These are phyloP conservation scores for Mycena amicta DNA, from an alignment of 768 basidiomycete species.

Conservation along the genomic window DNA sequence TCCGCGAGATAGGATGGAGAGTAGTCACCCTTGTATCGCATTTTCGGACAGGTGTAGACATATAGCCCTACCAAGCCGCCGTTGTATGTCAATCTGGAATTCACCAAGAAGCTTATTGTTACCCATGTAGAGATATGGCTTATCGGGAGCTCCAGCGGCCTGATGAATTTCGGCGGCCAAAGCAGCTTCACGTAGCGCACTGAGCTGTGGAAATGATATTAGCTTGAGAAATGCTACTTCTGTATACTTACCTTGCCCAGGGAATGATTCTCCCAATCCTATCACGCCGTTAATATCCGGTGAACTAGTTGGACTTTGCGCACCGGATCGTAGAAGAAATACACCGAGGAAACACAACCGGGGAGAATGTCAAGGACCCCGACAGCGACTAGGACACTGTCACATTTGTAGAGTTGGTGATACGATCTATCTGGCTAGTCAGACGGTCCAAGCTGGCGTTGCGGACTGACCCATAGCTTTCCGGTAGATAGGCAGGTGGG, in stretches of 20 bases:
- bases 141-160: constrained; percentile 62
- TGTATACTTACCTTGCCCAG: constrained; percentile 67
- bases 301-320: neutral
- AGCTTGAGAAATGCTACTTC: neutral
- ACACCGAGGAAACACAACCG: constrained; percentile 76
- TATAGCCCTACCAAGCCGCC: constrained; percentile 70
- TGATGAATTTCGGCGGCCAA: constrained; percentile 76
- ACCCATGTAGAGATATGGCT: constrained; percentile 90
- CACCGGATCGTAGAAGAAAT: constrained; percentile 80
- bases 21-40: constrained; percentile 96
- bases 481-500: constrained; percentile 63
- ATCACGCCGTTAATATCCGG: constrained; percentile 9
- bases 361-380: constrained; percentile 91
- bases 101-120: constrained; percentile 20
- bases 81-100: neutral
- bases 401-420: constrained; percentile 85
- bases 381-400: constrained; percentile 81
- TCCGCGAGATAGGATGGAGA: constrained; percentile 85
- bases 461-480: constrained; percentile 72
- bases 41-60: constrained; percentile 89
- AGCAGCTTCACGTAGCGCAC: constrained; percentile 79
- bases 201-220: constrained; percentile 54
- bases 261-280: constrained; percentile 65
- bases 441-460: no score
- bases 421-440: no score